Evolutionary conservation across 805 yeast species (phyloP).

Genomic region (Blastobotrys attinorum): DNA sequence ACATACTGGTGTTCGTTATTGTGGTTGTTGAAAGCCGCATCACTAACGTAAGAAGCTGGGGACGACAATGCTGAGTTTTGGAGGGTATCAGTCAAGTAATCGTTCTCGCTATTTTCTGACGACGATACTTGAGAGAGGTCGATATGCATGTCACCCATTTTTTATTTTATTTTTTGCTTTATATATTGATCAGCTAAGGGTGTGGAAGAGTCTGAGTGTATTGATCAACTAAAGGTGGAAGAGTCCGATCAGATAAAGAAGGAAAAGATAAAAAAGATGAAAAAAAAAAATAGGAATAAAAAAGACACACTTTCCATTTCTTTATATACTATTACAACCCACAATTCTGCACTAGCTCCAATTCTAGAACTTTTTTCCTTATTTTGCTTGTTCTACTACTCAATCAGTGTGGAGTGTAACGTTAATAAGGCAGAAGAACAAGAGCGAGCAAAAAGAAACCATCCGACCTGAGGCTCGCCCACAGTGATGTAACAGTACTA

Average conservation of each 20-base stretch:
- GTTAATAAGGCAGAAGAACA: no score
- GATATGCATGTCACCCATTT: slow-evolving; percentile 3
- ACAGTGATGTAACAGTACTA: no score
- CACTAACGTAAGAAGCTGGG: slow-evolving; percentile 32
- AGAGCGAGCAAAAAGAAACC: no score
- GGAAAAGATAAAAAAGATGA: neutral
- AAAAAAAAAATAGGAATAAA: neutral
- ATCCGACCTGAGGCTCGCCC: no score
- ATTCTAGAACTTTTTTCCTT: no score
- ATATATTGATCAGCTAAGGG: neutral
- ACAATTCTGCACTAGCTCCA: no score
- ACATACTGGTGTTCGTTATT: slow-evolving; percentile 2
- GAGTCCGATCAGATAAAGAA: no score
- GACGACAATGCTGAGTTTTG: slow-evolving; percentile 5
- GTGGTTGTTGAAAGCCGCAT: slow-evolving; percentile 16
- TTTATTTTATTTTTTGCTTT: neutral
- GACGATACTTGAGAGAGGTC: slow-evolving; percentile 4
- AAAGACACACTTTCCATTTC: neutral
- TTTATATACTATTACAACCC: neutral
- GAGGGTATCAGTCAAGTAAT: neutral
- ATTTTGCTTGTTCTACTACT: no score
- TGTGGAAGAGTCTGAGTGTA: neutral
- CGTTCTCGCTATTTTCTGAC: slow-evolving; percentile 3
- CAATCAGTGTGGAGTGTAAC: no score
- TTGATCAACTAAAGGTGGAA: no score